Base-by-base conservation (phyloP, 371 early-diverging fungal genomes). In the Zychaea mexicana region DNA sequence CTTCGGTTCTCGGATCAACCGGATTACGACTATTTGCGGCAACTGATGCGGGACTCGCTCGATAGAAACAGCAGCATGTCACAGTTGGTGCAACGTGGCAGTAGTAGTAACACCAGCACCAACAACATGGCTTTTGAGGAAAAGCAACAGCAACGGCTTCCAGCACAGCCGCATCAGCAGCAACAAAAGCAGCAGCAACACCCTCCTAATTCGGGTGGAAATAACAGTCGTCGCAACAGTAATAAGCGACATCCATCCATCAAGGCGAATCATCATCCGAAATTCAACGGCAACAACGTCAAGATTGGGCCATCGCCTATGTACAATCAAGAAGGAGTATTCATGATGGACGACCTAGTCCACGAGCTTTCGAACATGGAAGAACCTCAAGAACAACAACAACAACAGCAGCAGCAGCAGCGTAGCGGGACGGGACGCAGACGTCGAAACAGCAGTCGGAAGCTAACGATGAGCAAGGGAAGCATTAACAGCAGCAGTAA, bases 1-100 rank as follows among this genome's bases (percentile, higher is more conserved):
- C 83, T 98, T 57, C 86, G 86, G 58, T 99, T 96, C 71, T 90
- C 92, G 46, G 95, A 98, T 64, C 82, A 89, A 45, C 99, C 99
- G 10, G 94, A 98, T 74, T 99, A 99, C 77, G 89, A 91, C 33
- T 73, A 81, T 57, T 60, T 88, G 30, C 76, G 81, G 13, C 69
- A 65, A 8, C 52, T 83, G n/a, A 62, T 89, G 36, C 70, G 64
- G 31, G 77, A 75, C 3, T 78, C 72, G 13, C 68, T 30, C 24
- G 19, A 54, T 8, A 27, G 7, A 3, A 33, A 31, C 8, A 54
- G 55, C 24, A 24, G 24, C 5, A 24, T 19, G 49, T 49, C 49
- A 22, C 49, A 22, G 12, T 22, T 49, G 21, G 49, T 49, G 9
- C 49, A 22, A 24, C 49, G 9, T 49, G 26, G 49, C 31, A 49